Conservation (phyloP, 306 rosid genomes). For the Casuarina glauca region DNA sequence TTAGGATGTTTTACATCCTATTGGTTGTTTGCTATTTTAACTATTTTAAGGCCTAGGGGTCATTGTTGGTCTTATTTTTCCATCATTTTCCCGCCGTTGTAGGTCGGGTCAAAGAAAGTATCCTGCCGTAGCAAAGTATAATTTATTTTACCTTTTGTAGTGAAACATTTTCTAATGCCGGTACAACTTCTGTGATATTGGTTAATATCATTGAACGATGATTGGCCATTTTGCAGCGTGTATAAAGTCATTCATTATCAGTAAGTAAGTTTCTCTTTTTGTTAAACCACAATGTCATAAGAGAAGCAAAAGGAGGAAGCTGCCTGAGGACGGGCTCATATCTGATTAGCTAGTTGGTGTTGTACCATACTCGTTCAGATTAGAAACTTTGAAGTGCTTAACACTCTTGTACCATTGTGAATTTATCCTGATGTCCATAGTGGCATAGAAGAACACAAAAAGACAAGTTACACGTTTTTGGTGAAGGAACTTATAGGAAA, state of each 20-base stretch:
- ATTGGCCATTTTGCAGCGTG: not conserved
- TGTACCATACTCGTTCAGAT: not conserved
- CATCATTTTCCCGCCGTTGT: not conserved
- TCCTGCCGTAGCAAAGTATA: not conserved
- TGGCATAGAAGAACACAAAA: not conserved
- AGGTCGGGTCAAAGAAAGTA: not conserved
- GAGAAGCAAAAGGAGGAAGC: too few species aligned
- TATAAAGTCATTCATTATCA: not conserved
- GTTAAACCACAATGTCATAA: not conserved
- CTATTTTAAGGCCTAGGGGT: not conserved
- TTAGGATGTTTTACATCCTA: not conserved
- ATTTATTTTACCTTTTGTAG: not conserved
- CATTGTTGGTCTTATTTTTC: not conserved
- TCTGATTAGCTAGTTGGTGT: too few species aligned
- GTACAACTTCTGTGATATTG: not conserved
- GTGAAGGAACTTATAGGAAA: not conserved
- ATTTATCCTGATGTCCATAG: not conserved
- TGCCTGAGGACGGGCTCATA: too few species aligned
- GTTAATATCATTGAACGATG: not conserved
- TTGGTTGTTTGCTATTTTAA: not conserved
- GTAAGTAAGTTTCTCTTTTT: not conserved
- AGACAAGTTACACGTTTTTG: not conserved
- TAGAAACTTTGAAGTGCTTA: not conserved
- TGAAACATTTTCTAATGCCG: not conserved
- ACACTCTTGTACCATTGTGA: not conserved